A percentile compares a stretch with the other conserved stretches of the same genome.
phyloP scores from a whole-genome alignment of 768 basidiomycete genomes.

The Auricularia cornea region DNA sequence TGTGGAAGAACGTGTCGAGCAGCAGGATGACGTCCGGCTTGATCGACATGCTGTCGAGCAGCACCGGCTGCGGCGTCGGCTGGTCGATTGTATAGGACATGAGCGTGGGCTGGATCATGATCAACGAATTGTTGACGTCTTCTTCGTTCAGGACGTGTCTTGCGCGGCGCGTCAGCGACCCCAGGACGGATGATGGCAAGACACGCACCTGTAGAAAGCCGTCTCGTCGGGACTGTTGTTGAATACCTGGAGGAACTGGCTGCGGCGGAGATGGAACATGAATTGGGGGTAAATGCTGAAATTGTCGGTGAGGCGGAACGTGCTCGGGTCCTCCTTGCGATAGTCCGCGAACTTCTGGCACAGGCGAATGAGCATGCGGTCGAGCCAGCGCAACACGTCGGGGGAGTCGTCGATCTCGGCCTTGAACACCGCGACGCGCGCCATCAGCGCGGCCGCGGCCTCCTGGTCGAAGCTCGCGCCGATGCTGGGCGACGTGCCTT shows the following conservation, averaged over 20 bases:
- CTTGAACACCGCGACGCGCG: conserved; percentile 97
- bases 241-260: conserved; percentile 98
- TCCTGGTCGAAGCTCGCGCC: conserved; percentile 96
- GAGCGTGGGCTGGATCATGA: conserved; percentile 99
- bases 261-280: conserved; percentile 97
- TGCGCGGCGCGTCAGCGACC: conserved; percentile 4
- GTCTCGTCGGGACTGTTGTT: conserved; percentile 99
- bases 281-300: conserved; percentile 99
- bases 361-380: conserved; percentile 94
- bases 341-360: conserved; percentile 99
- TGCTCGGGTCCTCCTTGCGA: conserved; percentile 91
- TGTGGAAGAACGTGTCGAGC: conserved; percentile 99
- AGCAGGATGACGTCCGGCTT: conserved; percentile 94
- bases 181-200: background rate
- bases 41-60: conserved; percentile 96
- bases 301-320: conserved; percentile 88
- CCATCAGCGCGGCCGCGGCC: conserved; percentile 95
- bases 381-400: conserved; percentile 93
- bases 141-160: conserved; percentile 94
- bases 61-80: conserved; percentile 80
- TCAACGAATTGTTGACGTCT: conserved; percentile 97
- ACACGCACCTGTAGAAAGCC: conserved; percentile 82
- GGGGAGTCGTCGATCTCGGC: conserved; percentile 98
- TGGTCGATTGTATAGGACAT: conserved; percentile 95
- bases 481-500: conserved; percentile 90